Conservation (phyloP, 2,329 filamentous ascomycete species). For the Colletotrichum cordylinicola region DNA sequence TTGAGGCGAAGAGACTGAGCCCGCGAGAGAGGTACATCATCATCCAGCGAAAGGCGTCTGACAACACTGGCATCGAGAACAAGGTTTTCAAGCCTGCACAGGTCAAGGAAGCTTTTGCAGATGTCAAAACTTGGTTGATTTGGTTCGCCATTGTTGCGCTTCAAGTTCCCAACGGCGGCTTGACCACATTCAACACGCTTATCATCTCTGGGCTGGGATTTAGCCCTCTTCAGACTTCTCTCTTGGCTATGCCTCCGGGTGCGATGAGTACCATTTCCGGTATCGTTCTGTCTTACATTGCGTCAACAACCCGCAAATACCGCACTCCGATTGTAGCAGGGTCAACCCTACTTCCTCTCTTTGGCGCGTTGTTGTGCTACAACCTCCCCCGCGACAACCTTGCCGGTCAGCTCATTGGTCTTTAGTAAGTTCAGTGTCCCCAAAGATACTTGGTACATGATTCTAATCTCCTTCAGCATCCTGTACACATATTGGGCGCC, state of each 20-base stretch:
- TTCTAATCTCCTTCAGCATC: not conserved
- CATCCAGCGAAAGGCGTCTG: not conserved
- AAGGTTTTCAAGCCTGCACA: not conserved
- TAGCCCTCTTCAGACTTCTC: not conserved
- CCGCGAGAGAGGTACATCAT: not conserved
- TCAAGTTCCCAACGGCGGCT: not conserved
- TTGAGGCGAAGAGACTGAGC: not conserved
- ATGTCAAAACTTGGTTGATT: not conserved
- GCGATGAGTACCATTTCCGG: not conserved
- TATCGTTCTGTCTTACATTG: not conserved
- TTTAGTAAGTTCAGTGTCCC: not conserved
- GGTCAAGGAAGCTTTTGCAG: not conserved
- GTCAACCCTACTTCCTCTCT: not conserved
- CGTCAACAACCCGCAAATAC: not conserved
- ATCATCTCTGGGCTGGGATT: not conserved
- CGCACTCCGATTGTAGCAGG: not conserved
- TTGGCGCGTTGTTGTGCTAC: not conserved
- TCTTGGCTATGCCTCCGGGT: not conserved
- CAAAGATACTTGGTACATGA: not conserved
- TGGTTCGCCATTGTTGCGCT: not conserved
- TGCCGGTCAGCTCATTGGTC: not conserved
- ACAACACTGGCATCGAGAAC: not conserved
- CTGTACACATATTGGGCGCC: not conserved
- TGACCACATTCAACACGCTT: not conserved
- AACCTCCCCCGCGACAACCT: not conserved